Conservation (phyloP, 108 stramenopile species). For the Conticribra weissflogii region DNA sequence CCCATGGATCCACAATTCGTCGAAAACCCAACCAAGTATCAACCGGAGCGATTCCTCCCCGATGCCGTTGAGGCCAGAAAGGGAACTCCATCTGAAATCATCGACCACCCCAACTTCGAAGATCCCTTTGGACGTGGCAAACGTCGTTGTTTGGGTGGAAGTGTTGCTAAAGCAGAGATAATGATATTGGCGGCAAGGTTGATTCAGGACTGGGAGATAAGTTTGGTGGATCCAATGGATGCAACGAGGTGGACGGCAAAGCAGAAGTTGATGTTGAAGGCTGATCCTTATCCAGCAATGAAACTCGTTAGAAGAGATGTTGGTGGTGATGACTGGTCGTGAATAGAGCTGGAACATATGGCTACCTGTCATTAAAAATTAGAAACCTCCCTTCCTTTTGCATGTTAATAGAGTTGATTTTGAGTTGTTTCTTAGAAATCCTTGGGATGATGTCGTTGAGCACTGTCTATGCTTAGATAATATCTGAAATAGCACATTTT, state of each 20-base stretch:
- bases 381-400: too few species aligned
- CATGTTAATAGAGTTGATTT: too few species aligned
- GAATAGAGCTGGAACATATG: too few species aligned
- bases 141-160: conserved; percentile 37
- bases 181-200: conserved; percentile 33
- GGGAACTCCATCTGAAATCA: conserved; percentile 39
- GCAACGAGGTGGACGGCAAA: conserved; percentile 18
- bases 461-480: too few species aligned
- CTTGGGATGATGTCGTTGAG: too few species aligned
- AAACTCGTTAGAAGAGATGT: conserved; percentile 3
- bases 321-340: too few species aligned
- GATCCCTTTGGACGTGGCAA: conserved; percentile 41
- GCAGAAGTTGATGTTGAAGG: conserved; percentile 44
- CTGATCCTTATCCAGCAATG: conserved; percentile 39
- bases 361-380: too few species aligned
- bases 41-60: conserved; percentile 33
- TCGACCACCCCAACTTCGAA: conserved; percentile 34
- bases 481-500: too few species aligned
- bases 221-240: conserved; percentile 10
- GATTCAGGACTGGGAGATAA: conserved; percentile 42
- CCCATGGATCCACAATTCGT: conserved; percentile 32
- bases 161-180: conserved; percentile 39
- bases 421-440: too few species aligned
- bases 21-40: conserved; percentile 12
- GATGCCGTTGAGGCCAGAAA: conserved; percentile 31